Conservation (phyloP, 1,284 basidiomycete genomes). For the Dichomitus squalens region DNA sequence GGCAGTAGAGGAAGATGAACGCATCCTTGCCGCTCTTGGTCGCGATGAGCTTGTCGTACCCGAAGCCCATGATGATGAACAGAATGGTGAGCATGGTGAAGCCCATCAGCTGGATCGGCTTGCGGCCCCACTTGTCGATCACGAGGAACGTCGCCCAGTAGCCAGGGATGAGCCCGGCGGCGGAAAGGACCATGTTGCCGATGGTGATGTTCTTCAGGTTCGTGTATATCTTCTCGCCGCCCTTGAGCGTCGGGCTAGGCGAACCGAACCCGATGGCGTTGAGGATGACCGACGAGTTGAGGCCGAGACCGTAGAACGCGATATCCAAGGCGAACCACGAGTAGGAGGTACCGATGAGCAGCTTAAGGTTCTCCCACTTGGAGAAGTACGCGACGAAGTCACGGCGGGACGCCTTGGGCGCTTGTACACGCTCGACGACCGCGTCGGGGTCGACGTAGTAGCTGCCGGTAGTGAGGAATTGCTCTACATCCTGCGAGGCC, state of each 20-base stretch:
- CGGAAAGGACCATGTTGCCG: constrained; percentile 33
- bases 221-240: constrained; percentile 46
- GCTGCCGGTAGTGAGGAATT: constrained; percentile 57
- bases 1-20: constrained; percentile 66
- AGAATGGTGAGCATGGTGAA: constrained; percentile 56
- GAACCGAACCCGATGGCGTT: constrained; percentile 51
- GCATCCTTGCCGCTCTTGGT: constrained; percentile 40
- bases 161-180: constrained; percentile 33
- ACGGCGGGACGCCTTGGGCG: constrained; percentile 61
- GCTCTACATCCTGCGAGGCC: constrained; percentile 68
- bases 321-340: constrained; percentile 75
- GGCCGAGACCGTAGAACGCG: constrained; percentile 81
- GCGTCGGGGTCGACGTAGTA: constrained; percentile 60
- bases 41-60: constrained; percentile 54
- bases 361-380: constrained; percentile 62
- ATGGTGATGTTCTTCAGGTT: constrained; percentile 29
- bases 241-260: constrained; percentile 42
- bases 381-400: constrained; percentile 69
- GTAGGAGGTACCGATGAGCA: constrained; percentile 54
- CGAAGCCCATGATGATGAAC: constrained; percentile 57
- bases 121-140: constrained; percentile 33
- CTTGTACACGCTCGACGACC: constrained; percentile 57
- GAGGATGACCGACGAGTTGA: constrained; percentile 74
- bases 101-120: constrained; percentile 41
- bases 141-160: constrained; percentile 32